Conservation (phyloP, 768 basidiomycete species). For the Rhodosporidiobolus odoratus region DNA sequence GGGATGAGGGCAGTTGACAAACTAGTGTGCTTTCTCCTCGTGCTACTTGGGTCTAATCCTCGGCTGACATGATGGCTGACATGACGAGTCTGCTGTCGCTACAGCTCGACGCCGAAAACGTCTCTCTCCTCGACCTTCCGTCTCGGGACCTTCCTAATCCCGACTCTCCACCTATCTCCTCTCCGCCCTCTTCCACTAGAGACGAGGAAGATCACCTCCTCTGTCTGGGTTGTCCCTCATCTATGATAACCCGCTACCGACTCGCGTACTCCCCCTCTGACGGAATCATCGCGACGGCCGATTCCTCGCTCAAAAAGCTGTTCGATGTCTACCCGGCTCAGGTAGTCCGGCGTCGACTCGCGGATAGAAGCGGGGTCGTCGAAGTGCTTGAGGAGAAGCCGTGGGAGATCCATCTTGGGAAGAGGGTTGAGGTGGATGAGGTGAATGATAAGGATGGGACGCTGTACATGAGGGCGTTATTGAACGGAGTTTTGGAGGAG, state of each 20-base stretch:
- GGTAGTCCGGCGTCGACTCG: neutral
- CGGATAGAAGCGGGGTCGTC: neutral
- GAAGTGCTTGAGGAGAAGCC: neutral
- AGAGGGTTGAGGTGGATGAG: too few species aligned
- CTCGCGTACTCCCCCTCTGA: neutral
- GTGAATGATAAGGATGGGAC: neutral
- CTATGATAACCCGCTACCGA: neutral
- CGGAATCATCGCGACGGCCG: neutral
- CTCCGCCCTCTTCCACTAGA: neutral
- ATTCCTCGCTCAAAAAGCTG: neutral
- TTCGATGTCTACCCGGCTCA: neutral
- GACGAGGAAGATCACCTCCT: neutral
- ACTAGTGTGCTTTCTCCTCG: neutral
- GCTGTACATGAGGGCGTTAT: neutral
- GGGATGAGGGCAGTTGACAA: neutral
- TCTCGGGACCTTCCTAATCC: neutral
- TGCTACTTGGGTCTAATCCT: neutral
- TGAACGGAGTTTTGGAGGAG: neutral
- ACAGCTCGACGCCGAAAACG: neutral
- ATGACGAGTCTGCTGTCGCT: neutral
- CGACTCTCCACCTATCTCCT: neutral
- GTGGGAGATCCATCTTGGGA: slow-evolving; percentile 2
- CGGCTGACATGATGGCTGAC: neutral
- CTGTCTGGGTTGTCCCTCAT: neutral
- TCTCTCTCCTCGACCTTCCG: neutral